These are phyloP conservation scores for Fusarium setosum DNA, from an alignment of 2,329 filamentous ascomycete genomes.

Conservation along the genomic window DNA sequence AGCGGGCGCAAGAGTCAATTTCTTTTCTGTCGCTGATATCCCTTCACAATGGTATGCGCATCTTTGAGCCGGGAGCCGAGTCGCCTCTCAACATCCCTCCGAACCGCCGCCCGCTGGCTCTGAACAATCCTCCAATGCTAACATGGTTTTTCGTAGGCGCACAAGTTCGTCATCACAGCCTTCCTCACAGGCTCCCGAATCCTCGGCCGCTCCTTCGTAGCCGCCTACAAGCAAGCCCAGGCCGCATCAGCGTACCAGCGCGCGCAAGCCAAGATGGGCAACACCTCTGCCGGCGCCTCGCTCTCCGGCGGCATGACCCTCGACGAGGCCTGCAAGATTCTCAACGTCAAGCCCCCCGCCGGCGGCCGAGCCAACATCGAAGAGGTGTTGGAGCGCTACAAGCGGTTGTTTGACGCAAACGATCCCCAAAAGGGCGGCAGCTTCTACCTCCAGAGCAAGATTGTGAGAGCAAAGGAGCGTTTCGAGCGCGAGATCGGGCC, in stretches of 20 bases:
- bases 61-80: conserved; percentile 7
- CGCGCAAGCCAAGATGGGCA: conserved; percentile 72
- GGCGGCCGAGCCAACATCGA: conserved; percentile 82
- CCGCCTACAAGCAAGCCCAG: conserved; percentile 95
- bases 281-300: conserved; percentile 63
- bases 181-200: conserved; percentile 91
- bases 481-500: conserved; percentile 88
- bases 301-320: conserved; percentile 83
- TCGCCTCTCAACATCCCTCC: conserved; percentile 17
- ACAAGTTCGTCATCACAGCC: conserved; percentile 90
- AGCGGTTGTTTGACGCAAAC: conserved; percentile 93
- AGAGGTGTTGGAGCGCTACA: conserved; percentile 87
- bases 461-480: conserved; percentile 88
- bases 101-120: conserved; percentile 19
- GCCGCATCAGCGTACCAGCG: conserved; percentile 86
- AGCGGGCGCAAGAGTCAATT: not conserved
- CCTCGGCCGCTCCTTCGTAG: conserved; percentile 89
- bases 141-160: conserved; percentile 71
- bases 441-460: conserved; percentile 98
- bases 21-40: conserved; percentile 2
- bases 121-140: conserved; percentile 11
- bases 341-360: conserved; percentile 89
- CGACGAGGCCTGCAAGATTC: conserved; percentile 96
- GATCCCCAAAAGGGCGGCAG: conserved; percentile 95
- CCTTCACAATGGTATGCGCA: conserved; percentile 45